A percentile compares a stretch with the other conserved stretches of the same genome.
These are phyloP conservation scores for Lippia alba DNA, from an alignment of 305 asterid genomes.

Conservation along the genomic window DNA sequence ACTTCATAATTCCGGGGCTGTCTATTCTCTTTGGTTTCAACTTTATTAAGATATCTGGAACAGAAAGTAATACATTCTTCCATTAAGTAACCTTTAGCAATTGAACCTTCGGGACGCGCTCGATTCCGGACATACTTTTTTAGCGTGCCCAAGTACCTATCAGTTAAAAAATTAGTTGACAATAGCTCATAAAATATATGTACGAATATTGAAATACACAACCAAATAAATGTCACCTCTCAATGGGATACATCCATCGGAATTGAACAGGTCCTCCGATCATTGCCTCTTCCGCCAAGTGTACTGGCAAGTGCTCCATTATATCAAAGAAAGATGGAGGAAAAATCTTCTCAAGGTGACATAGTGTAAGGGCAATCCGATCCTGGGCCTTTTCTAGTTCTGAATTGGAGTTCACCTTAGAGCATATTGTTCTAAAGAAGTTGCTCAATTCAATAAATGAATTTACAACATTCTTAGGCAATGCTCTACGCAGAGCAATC, in stretches of 20 bases:
- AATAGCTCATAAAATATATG: too few relatives aligned
- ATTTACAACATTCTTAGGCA: neutral
- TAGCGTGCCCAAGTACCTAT: neutral
- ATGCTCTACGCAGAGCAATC: neutral
- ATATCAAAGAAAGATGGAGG: slow-evolving; percentile 2
- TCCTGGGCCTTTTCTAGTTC: neutral
- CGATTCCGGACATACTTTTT: neutral
- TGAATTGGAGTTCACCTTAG: neutral
- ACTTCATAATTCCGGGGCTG: neutral
- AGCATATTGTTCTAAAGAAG: neutral
- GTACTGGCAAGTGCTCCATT: slow-evolving; percentile 12
- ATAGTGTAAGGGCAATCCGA: slow-evolving; percentile 10
- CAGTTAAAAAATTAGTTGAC: neutral
- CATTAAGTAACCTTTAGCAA: neutral
- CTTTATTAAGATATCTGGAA: neutral
- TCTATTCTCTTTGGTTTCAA: neutral
- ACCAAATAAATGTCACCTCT: neutral
- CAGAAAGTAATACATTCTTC: slow-evolving; percentile 3
- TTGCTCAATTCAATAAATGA: slow-evolving; percentile 1
- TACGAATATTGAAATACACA: neutral
- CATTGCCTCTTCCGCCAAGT: slow-evolving; percentile 9
- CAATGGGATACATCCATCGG: neutral
- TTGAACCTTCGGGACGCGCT: neutral
- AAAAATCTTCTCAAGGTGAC: neutral
- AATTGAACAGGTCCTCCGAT: neutral